Conservation (phyloP, 1,284 basidiomycete genomes). For the Microbotryomycetes sp. region DNA sequence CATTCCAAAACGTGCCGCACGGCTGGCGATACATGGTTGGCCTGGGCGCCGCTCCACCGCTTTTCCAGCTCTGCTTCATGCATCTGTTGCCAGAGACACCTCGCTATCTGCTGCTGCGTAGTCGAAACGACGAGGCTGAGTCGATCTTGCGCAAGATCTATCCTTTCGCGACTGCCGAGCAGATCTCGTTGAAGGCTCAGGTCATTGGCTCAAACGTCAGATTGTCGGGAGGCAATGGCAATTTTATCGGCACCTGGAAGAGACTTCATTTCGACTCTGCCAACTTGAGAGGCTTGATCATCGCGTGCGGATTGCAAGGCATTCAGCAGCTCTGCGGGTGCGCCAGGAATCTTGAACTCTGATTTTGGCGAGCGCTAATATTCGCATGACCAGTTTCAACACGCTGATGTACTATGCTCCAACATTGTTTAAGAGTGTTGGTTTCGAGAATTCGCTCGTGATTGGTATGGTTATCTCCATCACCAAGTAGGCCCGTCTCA, state of each 20-base stretch:
- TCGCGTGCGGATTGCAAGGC: conserved; percentile 71
- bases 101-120: conserved; percentile 60
- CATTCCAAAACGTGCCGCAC: conserved; percentile 55
- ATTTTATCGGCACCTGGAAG: conserved; percentile 38
- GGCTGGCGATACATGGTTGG: conserved; percentile 79
- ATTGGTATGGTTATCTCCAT: conserved; percentile 69
- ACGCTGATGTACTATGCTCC: conserved; percentile 53
- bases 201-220: conserved; percentile 55
- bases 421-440: conserved; percentile 69
- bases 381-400: conserved; percentile 17
- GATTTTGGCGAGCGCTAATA: not conserved
- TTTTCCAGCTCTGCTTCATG: conserved; percentile 57
- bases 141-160: conserved; percentile 60
- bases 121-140: conserved; percentile 50
- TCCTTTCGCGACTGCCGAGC: conserved; percentile 55
- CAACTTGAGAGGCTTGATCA: conserved; percentile 47
- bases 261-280: conserved; percentile 21
- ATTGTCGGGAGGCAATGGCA: conserved; percentile 56
- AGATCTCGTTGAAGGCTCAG: conserved; percentile 61
- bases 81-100: conserved; percentile 70
- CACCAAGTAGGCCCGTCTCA: conserved; percentile 50
- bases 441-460: conserved; percentile 71
- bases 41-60: conserved; percentile 29
- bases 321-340: conserved; percentile 76
- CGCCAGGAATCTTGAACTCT: conserved; percentile 46